These are phyloP conservation scores for Candida broadrunensis DNA, from an alignment of 805 yeast genomes.

Conservation along the genomic window DNA sequence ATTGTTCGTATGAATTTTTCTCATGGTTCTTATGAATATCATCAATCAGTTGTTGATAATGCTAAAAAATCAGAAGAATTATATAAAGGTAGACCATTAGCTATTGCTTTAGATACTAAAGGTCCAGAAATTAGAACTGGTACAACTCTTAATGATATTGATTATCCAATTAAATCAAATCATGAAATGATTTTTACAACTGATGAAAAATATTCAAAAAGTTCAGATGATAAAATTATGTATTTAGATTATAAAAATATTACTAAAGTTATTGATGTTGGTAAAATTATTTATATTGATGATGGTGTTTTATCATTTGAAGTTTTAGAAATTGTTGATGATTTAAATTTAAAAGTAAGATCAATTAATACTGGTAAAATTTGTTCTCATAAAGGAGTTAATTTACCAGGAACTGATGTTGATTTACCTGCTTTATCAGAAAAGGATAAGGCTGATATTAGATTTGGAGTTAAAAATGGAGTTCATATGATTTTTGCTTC, in stretches of 20 bases:
- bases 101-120: constrained; percentile 97
- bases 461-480: constrained; percentile 94
- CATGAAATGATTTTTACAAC: constrained; percentile 94
- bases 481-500: constrained; percentile 99
- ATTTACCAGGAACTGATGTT: constrained; percentile 98
- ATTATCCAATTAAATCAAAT: constrained; percentile 77
- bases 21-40: constrained; percentile 97
- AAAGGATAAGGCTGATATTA: constrained; percentile 90
- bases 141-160: constrained; percentile 75
- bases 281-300: constrained; percentile 91
- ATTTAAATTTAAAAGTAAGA: constrained; percentile 75
- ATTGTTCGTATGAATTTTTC: constrained; percentile 99
- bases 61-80: constrained; percentile 90
- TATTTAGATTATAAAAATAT: constrained; percentile 93
- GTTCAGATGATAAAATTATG: constrained; percentile 79
- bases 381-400: constrained; percentile 98
- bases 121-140: constrained; percentile 99
- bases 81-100: constrained; percentile 94
- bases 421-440: constrained; percentile 97
- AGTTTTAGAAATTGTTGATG: constrained; percentile 81
- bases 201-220: constrained; percentile 70
- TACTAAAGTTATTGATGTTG: constrained; percentile 85
- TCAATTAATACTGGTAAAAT: constrained; percentile 94
- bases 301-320: constrained; percentile 97
- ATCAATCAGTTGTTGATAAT: constrained; percentile 93